Conservation (phyloP, 208 protist genomes). For the Blechomonas ayalai region DNA sequence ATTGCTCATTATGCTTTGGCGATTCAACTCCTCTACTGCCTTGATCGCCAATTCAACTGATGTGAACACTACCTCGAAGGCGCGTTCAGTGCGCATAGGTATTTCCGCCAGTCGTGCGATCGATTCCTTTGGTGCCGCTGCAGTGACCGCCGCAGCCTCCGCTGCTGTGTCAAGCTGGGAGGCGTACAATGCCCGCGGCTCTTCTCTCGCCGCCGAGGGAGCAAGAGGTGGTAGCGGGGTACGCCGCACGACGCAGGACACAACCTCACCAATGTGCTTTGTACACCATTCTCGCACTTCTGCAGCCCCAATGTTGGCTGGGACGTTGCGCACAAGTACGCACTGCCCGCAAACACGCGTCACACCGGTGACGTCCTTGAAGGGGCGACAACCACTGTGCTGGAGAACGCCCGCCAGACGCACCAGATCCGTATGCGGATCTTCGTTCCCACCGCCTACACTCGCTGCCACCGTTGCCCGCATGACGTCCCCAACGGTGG, state of each 20-base stretch:
- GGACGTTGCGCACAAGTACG: constrained; percentile 45
- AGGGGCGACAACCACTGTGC: constrained; percentile 21
- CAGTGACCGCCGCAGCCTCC: constrained; percentile 3
- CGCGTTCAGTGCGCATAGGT: constrained; percentile 12
- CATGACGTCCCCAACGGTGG: not conserved
- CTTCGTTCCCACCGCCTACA: not conserved
- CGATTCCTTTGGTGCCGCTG: too few relatives aligned
- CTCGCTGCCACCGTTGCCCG: constrained; percentile 3
- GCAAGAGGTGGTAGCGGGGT: not conserved
- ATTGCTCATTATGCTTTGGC: constrained; percentile 5
- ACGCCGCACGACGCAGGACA: constrained; percentile 54
- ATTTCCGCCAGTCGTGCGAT: too few relatives aligned
- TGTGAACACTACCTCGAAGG: constrained; percentile 68
- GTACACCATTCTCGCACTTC: constrained; percentile 58
- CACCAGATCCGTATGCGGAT: constrained; percentile 3
- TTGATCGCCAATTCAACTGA: constrained; percentile 31
- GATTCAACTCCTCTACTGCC: constrained; percentile 40
- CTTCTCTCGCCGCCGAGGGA: not conserved
- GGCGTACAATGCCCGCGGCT: not conserved
- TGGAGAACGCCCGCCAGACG: constrained; percentile 7
- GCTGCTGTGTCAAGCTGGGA: constrained; percentile 14
- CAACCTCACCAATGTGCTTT: constrained; percentile 21
- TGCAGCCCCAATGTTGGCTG: constrained; percentile 43
- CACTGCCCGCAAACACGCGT: constrained; percentile 35
- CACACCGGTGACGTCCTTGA: constrained; percentile 37